Evolutionary conservation across 768 basidiomycete genomes (phyloP).

Genomic region (Clathrus columnatus): DNA sequence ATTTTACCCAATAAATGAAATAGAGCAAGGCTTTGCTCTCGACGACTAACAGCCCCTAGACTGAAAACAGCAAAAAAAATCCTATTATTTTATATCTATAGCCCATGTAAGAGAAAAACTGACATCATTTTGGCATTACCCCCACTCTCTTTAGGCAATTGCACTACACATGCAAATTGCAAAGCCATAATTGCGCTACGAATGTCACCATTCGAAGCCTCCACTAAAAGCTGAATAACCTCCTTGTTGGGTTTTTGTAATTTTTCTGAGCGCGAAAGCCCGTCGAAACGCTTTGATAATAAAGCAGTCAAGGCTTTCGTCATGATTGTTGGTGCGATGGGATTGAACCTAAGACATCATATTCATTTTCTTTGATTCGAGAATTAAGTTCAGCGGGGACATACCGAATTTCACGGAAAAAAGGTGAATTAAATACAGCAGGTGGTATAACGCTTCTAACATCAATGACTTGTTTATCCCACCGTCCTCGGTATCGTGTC

Average conservation of each 20-base stretch:
- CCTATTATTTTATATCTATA: conserved; percentile 1
- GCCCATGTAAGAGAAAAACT: not conserved
- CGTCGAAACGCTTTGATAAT: conserved; percentile 38
- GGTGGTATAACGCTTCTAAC: conserved; percentile 63
- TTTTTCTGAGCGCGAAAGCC: conserved; percentile 16
- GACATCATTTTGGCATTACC: conserved; percentile 27
- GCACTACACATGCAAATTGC: conserved; percentile 66
- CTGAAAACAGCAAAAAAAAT: conserved; percentile 17
- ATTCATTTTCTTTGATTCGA: not conserved
- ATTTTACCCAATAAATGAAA: conserved; percentile 94
- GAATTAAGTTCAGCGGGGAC: conserved; percentile 19
- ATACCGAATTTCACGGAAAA: conserved; percentile 73
- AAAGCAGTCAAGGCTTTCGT: conserved; percentile 65
- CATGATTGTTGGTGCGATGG: conserved; percentile 82
- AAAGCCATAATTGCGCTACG: conserved; percentile 89
- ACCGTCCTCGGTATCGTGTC: conserved; percentile 33
- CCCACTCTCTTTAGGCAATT: conserved; percentile 17
- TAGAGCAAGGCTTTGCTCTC: conserved; percentile 79
- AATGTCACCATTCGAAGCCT: conserved; percentile 83
- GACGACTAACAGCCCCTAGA: conserved; percentile 66
- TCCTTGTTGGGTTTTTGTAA: conserved; percentile 47
- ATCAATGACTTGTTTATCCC: conserved; percentile 52
- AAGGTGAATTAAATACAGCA: conserved; percentile 60
- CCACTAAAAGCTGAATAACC: conserved; percentile 65
- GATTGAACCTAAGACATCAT: conserved; percentile 62